A percentile compares a stretch with the other conserved stretches of the same genome.
Evolutionary conservation across 2,329 filamentous ascomycete species (phyloP).

Genomic region (Elsinoe australis): DNA sequence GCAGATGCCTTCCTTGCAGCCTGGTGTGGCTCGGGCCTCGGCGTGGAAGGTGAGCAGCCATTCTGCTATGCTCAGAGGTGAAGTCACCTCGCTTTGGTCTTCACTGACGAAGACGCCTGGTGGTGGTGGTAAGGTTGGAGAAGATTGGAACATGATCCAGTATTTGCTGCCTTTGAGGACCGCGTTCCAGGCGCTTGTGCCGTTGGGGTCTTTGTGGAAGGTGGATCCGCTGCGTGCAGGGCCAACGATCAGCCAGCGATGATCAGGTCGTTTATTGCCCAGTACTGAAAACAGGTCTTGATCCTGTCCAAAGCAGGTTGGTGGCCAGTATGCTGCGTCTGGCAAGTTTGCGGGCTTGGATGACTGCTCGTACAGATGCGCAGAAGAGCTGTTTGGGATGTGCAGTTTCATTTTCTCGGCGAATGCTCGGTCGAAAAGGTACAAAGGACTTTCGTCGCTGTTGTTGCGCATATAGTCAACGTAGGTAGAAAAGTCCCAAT

Average conservation of each 20-base stretch:
- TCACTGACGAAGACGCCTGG: slow-evolving; percentile 85
- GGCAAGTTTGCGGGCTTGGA: neutral
- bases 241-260: slow-evolving; percentile 87
- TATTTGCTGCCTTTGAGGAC: slow-evolving; percentile 86
- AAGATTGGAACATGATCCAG: slow-evolving; percentile 95
- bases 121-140: slow-evolving; percentile 53
- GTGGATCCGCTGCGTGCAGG: slow-evolving; percentile 82
- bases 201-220: slow-evolving; percentile 78
- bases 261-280: slow-evolving; percentile 69
- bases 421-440: slow-evolving; percentile 84
- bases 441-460: slow-evolving; percentile 79
- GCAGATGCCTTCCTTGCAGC: slow-evolving; percentile 82
- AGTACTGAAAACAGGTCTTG: slow-evolving; percentile 77
- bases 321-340: slow-evolving; percentile 62
- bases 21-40: slow-evolving; percentile 65
- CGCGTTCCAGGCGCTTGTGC: slow-evolving; percentile 83
- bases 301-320: slow-evolving; percentile 77
- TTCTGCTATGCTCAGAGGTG: slow-evolving; percentile 90
- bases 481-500: slow-evolving; percentile 82
- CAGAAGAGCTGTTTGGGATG: slow-evolving; percentile 43
- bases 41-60: slow-evolving; percentile 87
- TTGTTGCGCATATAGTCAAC: slow-evolving; percentile 72
- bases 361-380: slow-evolving; percentile 17
- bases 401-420: slow-evolving; percentile 73
- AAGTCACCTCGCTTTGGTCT: slow-evolving; percentile 88